A percentile compares a stretch with the other conserved stretches of the same genome.
Conservation (phyloP, 345 rosid species). For the Populus davidiana region DNA sequence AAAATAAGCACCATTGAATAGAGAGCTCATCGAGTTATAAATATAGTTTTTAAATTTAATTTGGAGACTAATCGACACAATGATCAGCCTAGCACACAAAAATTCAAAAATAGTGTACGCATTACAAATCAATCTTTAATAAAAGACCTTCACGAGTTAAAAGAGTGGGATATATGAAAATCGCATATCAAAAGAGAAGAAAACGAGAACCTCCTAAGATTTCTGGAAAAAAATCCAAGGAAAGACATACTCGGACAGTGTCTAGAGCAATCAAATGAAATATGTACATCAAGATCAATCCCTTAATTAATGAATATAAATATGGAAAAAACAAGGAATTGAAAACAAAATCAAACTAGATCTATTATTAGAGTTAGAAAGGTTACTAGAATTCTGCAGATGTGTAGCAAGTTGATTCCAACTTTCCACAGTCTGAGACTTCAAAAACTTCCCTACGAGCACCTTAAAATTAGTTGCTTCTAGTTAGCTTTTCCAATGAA, state of each 20-base stretch:
- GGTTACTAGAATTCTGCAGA: conserved; percentile 41
- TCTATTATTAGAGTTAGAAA: conserved; percentile 44
- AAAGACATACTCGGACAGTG: conserved; percentile 23
- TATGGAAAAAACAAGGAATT: too few relatives aligned
- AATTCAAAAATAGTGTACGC: too few relatives aligned
- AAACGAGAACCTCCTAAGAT: conserved; percentile 2
- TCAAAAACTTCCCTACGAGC: conserved; percentile 15
- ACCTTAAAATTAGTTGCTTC: conserved; percentile 40
- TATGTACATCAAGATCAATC: conserved; percentile 33
- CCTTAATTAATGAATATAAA: conserved; percentile 4
- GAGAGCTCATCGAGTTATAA: too few relatives aligned
- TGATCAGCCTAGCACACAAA: too few relatives aligned
- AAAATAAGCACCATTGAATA: too few relatives aligned
- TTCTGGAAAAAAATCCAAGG: conserved; percentile 19
- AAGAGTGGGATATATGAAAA: not conserved
- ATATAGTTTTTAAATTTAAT: too few relatives aligned
- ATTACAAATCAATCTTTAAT: too few relatives aligned
- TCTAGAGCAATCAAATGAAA: conserved; percentile 39
- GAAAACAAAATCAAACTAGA: conserved; percentile 11
- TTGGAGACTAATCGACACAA: too few relatives aligned
- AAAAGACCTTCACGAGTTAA: too few relatives aligned
- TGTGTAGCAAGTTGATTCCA: conserved; percentile 2
- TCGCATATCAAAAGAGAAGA: not conserved
- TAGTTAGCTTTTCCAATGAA: conserved; percentile 34
- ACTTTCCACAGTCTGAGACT: conserved; percentile 17